Percentiles rank a stretch among this genome's conserved stretches.
These are phyloP conservation scores for Rutidosis leptorrhynchoides DNA, from an alignment of 129 eudicot genomes.

Conservation along the genomic window DNA sequence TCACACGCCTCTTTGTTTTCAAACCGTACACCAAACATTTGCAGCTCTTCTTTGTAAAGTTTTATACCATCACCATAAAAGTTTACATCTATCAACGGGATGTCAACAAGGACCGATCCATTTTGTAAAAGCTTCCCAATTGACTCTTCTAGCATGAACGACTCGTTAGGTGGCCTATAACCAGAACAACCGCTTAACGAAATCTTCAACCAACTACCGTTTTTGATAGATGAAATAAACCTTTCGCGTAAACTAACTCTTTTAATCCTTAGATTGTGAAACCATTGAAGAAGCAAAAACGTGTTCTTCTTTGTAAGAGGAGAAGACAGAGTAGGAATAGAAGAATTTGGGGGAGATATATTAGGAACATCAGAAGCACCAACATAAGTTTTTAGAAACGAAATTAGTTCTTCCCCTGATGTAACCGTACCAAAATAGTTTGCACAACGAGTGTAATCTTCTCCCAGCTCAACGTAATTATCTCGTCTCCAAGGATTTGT, in stretches of 20 bases:
- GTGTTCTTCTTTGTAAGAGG: constrained; percentile 17
- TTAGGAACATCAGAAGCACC: constrained; percentile 44
- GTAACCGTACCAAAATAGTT: background rate
- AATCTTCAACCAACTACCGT: constrained; percentile 52
- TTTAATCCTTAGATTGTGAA: constrained; percentile 19
- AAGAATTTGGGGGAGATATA: constrained; percentile 40
- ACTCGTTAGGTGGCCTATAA: constrained; percentile 43
- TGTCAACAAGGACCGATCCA: constrained; percentile 45
- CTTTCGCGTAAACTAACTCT: constrained; percentile 16
- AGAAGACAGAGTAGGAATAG: constrained; percentile 35
- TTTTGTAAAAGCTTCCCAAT: constrained; percentile 34
- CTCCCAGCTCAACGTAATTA: background rate
- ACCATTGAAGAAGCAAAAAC: constrained; percentile 37
- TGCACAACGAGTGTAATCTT: background rate
- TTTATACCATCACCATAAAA: constrained; percentile 36
- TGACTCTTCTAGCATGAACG: constrained; percentile 38
- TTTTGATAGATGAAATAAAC: constrained; percentile 35
- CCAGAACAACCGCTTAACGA: constrained; percentile 28
- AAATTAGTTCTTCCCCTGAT: constrained; percentile 15
- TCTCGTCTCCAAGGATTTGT: constrained; percentile 1
- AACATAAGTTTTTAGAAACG: constrained; percentile 28
- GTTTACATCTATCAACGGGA: constrained; percentile 32
- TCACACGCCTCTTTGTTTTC: constrained; percentile 40
- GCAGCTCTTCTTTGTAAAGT: constrained; percentile 39
- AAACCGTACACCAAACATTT: constrained; percentile 43